phyloP scores from a whole-genome alignment of 345 rosid genomes.

The Microcos paniculata region DNA sequence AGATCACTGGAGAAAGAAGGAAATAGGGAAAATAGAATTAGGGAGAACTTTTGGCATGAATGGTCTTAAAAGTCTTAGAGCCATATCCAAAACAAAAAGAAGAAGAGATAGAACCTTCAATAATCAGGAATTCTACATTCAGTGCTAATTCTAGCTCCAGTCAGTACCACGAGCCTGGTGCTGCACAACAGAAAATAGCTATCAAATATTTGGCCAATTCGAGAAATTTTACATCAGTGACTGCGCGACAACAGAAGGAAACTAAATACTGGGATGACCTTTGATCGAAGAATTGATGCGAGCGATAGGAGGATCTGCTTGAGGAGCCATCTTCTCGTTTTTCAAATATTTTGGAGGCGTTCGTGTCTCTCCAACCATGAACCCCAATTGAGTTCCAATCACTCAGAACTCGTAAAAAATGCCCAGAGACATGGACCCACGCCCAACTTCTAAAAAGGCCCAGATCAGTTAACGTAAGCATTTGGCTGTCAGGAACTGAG shows the following conservation, averaged over 20 bases:
- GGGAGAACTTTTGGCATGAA: neutral
- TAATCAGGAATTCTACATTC: constrained; percentile 98
- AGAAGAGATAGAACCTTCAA: constrained; percentile 57
- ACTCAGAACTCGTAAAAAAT: no score
- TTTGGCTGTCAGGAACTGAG: no score
- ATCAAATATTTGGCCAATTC: neutral
- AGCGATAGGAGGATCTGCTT: constrained; percentile 76
- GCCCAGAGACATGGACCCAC: no score
- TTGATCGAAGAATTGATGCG: constrained; percentile 62
- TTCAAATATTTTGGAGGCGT: constrained; percentile 36
- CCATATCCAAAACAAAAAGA: neutral
- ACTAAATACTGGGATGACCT: constrained; percentile 40
- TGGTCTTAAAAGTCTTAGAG: neutral
- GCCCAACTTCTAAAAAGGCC: no score
- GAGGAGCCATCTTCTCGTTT: constrained; percentile 67
- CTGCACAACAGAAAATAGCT: constrained; percentile 35
- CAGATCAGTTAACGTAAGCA: no score
- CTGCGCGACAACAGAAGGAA: neutral
- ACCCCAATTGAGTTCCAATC: no score
- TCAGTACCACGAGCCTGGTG: constrained; percentile 65
- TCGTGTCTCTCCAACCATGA: constrained; percentile 27
- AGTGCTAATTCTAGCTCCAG: constrained; percentile 93
- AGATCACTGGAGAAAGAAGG: neutral
- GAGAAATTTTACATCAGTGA: neutral
- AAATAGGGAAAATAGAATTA: neutral